Base-by-base conservation (phyloP, 2,329 filamentous ascomycete species). In the Nigrospora sphaerica region DNA sequence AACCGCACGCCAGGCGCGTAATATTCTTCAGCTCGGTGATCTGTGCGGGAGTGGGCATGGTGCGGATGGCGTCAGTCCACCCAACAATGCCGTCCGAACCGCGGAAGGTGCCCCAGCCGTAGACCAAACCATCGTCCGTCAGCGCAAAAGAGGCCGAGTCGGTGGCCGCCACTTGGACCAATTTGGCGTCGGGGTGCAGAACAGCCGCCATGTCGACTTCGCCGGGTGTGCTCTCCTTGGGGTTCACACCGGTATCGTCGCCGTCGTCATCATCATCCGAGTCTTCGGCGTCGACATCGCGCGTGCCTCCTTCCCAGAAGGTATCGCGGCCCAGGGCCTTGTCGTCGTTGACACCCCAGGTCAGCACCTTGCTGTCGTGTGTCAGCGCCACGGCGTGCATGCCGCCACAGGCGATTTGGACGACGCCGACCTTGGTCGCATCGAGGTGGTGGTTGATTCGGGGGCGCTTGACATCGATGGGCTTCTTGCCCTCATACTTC, bases 281-380 rank as follows among this genome's bases (percentile, higher is more conserved):
- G 6, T 67, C 63, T 1, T 59, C 74, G 32, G 74, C 74, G 34
- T 79, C 78, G 49, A 73, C 68, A 45, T 82, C 78, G 46, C 78
- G 73, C 31, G 78, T 64, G 16, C 80, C 81, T 42, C 84, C 84
- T 2, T 84, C 78, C 75, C 82, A 85, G 12, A 69, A 69, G 2
- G 82, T 85, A 53, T 82, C 75, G 54, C 84, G 78, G 32, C 86
- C 87, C 31, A 88, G 73, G 10, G 84, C 82, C 48, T 80, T 79
- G 57, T 88, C 83, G 54, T 89, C 86, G 61, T 91, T 91, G 54
- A 91, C 85, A 52, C 87, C 86, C 86, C 88, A 91, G 28, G 86
- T 87, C 43, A 81, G 72, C 57, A 91, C 81, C 60, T 79, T 80
- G 65, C 85, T 85, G 60, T 88, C 83, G 51, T 82, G 72, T 32